Percentiles rank a stretch among this genome's conserved stretches.
Conservation (phyloP, 257 asterid genomes). For the Jaltomata sinuosa region DNA sequence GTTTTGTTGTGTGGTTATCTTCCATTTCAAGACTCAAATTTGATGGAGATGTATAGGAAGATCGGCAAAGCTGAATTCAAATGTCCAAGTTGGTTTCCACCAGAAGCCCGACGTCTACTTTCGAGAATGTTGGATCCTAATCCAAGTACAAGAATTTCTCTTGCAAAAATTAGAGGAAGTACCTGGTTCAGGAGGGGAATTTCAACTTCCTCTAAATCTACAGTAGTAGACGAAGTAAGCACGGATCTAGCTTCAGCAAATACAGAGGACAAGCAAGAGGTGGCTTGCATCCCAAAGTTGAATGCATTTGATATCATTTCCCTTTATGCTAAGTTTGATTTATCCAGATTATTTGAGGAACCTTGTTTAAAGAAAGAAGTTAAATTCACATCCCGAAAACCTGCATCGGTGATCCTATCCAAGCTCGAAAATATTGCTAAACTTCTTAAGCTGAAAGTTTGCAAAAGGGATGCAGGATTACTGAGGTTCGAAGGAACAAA, state of each 20-base stretch:
- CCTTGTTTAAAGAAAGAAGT: constrained; percentile 42
- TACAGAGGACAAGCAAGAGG: constrained; percentile 16
- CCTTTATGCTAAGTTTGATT: constrained; percentile 61
- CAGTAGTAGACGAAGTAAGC: constrained; percentile 17
- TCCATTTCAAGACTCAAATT: constrained; percentile 67
- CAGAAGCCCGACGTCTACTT: constrained; percentile 42
- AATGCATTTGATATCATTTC: constrained; percentile 86
- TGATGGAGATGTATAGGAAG: constrained; percentile 79
- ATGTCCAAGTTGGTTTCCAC: constrained; percentile 62
- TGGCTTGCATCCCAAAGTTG: constrained; percentile 26
- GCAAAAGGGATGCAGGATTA: constrained; percentile 57
- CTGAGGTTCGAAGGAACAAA: constrained; percentile 54
- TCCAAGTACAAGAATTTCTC: constrained; percentile 49
- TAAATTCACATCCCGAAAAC: constrained; percentile 59
- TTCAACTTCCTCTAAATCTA: constrained; percentile 12
- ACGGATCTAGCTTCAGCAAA: constrained; percentile 18
- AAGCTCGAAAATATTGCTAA: constrained; percentile 66
- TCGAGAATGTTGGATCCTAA: constrained; percentile 58
- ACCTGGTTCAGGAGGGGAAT: constrained; percentile 54
- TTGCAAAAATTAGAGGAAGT: constrained; percentile 38
- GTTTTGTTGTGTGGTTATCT: constrained; percentile 69
- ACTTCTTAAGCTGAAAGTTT: constrained; percentile 49
- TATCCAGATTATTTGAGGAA: constrained; percentile 66
- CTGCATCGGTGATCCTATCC: constrained; percentile 56
- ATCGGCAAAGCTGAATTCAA: constrained; percentile 50